A percentile compares a stretch with the other conserved stretches of the same genome.
phyloP scores from a whole-genome alignment of 1,284 basidiomycete species.

The Ceratobasidium theobromae region DNA sequence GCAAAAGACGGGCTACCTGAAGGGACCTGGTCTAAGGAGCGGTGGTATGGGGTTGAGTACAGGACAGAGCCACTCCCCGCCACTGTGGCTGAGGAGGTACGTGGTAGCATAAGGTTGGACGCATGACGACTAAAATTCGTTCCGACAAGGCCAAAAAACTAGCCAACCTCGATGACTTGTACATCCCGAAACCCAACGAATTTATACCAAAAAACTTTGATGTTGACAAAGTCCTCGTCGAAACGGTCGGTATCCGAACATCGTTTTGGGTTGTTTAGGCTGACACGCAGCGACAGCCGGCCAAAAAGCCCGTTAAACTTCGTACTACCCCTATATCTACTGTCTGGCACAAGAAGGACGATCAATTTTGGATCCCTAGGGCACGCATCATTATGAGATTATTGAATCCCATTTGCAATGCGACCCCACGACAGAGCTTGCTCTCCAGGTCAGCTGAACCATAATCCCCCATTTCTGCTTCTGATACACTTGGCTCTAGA shows the following conservation, averaged over 20 bases:
- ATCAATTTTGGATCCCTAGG: slow-evolving; percentile 91
- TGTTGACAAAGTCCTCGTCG: slow-evolving; percentile 70
- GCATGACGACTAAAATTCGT: slow-evolving; percentile 25
- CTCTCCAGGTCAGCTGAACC: slow-evolving; percentile 64
- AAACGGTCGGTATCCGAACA: slow-evolving; percentile 50
- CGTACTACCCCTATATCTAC: slow-evolving; percentile 68
- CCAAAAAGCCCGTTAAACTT: slow-evolving; percentile 74
- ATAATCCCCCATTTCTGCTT: slow-evolving; percentile 7
- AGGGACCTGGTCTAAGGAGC: slow-evolving; percentile 67
- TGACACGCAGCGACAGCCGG: slow-evolving; percentile 54
- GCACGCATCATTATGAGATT: slow-evolving; percentile 67
- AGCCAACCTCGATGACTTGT: slow-evolving; percentile 68
- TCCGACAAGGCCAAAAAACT: slow-evolving; percentile 55
- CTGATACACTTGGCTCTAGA: slow-evolving; percentile 47
- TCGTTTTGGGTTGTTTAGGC: background rate
- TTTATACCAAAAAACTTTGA: slow-evolving; percentile 89
- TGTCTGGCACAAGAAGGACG: slow-evolving; percentile 96
- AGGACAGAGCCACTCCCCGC: slow-evolving; percentile 65
- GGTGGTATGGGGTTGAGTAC: slow-evolving; percentile 87
- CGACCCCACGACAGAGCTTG: slow-evolving; percentile 58
- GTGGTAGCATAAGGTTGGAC: background rate
- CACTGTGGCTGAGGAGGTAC: slow-evolving; percentile 64
- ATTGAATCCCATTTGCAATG: slow-evolving; percentile 19
- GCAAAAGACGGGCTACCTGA: slow-evolving; percentile 52
- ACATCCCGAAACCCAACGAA: slow-evolving; percentile 81